Base-by-base conservation (phyloP, 768 basidiomycete species). In the Hypsizygus marmoreus region DNA sequence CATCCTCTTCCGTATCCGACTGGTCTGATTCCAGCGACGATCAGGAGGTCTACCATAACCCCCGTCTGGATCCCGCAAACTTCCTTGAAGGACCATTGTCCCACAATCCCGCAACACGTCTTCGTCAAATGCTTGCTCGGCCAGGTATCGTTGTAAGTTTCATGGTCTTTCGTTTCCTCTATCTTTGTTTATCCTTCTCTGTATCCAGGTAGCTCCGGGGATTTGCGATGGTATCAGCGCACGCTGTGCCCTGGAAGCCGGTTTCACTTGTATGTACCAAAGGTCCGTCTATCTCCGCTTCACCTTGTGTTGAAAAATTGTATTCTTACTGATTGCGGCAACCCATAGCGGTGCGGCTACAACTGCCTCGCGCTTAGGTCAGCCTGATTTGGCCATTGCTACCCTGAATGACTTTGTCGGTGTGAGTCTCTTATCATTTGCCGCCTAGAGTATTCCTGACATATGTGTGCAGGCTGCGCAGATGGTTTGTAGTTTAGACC, bases 161-260 rank as follows among this genome's bases (percentile, higher is more conserved):
- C 0, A 17, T 32, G 19, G 19, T 2, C n/a, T 11, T 32, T 23
- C 17, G 20, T 22, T 14, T 37, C 11, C 8, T 17, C 12, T 23
- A 36, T 38, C n/a, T n/a, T 38, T 22, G 13, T 17, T 19, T 46
- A 19, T 28, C 35, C 42, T 56, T 19, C 0, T 14, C 13, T 20
- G n/a, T 5, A 17, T 29, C 9, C 33, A 87, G 85, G 65, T 86
- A 54, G 86, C 86, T 2, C 87, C 86, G n/a, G 86, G 86, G 32
- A 82, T 88, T 32, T 87, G 86, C 45, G 86, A 88, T 45, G 86
- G 86, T 39, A 89, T 91, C 57, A 87, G 84, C 55, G 86, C 87
- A 8, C 76, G 88, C 23, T 86, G 86, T 52, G 88, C 88, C 6
- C 65, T 90, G 6, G 88, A 91, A 66, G 85, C 86, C 28, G 88